Percentiles rank a stretch among this genome's conserved stretches.
These are phyloP conservation scores for Kwoniella sp. DNA, from an alignment of 768 basidiomycete species.

Conservation along the genomic window DNA sequence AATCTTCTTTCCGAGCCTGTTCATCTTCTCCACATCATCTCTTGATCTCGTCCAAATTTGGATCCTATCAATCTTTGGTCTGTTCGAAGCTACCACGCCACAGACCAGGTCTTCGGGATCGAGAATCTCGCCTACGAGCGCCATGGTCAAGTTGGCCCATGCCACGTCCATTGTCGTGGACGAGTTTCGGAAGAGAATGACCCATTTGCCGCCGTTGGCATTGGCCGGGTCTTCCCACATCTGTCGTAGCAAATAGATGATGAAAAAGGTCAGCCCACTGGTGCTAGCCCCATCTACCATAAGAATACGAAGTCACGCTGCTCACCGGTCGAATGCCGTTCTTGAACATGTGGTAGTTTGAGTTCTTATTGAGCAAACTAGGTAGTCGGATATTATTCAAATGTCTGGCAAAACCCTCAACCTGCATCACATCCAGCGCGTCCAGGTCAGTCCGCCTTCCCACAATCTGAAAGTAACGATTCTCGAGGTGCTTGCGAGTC, in stretches of 20 bases:
- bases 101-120: conserved; percentile 71
- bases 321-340: conserved; percentile 43
- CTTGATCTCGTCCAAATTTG: conserved; percentile 87
- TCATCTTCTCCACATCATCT: conserved; percentile 81
- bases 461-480: neutral
- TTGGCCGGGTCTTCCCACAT: conserved; percentile 98
- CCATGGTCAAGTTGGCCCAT: conserved; percentile 90
- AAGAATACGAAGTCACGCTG: neutral
- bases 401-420: conserved; percentile 48
- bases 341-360: conserved; percentile 96
- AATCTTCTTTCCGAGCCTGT: conserved; percentile 78
- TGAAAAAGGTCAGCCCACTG: neutral
- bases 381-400: conserved; percentile 59
- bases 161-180: conserved; percentile 72
- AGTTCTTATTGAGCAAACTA: conserved; percentile 80
- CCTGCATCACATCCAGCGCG: conserved; percentile 28
- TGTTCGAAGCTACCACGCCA: conserved; percentile 77
- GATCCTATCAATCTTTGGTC: conserved; percentile 84
- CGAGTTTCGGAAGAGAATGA: conserved; percentile 85
- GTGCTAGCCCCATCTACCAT: no score
- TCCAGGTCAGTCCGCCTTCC: neutral
- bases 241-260: conserved; percentile 12
- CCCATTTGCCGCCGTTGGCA: conserved; percentile 91
- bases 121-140: conserved; percentile 75
- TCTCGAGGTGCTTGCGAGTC: neutral